Evolutionary conservation across 352 stramenopile species (phyloP), one percentile per base, ranked within the genome.

Genomic region (Pythium monospermum): DNA sequence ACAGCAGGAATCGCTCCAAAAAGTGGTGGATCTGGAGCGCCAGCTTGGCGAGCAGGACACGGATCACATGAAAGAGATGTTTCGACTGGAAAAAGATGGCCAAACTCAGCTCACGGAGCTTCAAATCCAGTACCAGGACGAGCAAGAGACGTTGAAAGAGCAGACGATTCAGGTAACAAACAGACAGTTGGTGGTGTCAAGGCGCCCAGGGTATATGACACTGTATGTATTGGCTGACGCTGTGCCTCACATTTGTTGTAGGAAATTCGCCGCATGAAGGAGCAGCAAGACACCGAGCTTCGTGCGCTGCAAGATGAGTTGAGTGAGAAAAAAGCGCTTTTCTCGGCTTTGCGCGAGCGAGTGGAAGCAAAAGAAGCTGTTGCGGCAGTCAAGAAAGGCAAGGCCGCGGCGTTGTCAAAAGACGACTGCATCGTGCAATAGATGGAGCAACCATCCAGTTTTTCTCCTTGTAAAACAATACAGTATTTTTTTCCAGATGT

Each of bases 341-440:
- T 86, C 25, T 59, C 58, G 26, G 59, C 69, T 32, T 57, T 91
- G 18, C 76, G 64, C 2, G 71, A 87, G n/a, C 66, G 76, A 26
- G 42, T 87, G 28, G 66, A 84, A 25, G 52, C 71, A 10, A 75
- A 83, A 37, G 64, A 84, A 32, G 66, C 67, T 6, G 57, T 73
- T 26, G 57, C 62, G 26, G 59, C 64, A 3, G 59, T 55, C 28
- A 76, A 70, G 30, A 64, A 66, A 40, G 57, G 60, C 12, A 80
- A 82, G 41, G 41, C 62, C 45, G 22, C 68, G 42, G 16, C 50
- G 71, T 48, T 61, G 39, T 42, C 36, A 18, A 71, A 71, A 53
- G 71, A 91, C 21, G 76, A 91, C 41, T 91, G 76, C 41, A 56
- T 72, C 12, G 46, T 88, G 7, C 71, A 84, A 44, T 78, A 73